A percentile compares a stretch with the other conserved stretches of the same genome.
Evolutionary conservation across 2,329 filamentous ascomycete species (phyloP).

Genomic region (Sporothrix euskadiensis): DNA sequence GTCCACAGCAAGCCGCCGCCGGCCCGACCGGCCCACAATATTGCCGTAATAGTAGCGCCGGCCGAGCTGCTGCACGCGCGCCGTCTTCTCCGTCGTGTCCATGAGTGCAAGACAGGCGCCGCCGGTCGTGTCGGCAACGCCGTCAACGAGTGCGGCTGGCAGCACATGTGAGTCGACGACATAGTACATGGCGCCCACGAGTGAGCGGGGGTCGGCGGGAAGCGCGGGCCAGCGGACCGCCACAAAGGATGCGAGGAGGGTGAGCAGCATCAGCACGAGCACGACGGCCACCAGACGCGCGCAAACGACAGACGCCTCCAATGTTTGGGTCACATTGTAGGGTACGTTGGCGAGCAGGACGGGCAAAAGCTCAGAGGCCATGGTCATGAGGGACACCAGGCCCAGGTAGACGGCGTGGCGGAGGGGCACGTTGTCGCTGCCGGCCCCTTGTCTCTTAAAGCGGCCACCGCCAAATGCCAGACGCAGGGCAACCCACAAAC

Average conservation of each 20-base stretch:
- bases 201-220: conserved; percentile 50
- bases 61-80: conserved; percentile 36
- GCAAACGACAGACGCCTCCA: conserved; percentile 45
- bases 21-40: conserved; percentile 35
- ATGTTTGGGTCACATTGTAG: conserved; percentile 47
- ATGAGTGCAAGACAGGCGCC: conserved; percentile 35
- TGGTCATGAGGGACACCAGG: conserved; percentile 45
- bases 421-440: not conserved
- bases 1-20: conserved; percentile 36
- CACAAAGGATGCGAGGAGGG: conserved; percentile 40
- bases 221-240: conserved; percentile 49
- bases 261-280: conserved; percentile 47
- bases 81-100: conserved; percentile 35
- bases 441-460: not conserved
- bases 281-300: conserved; percentile 44
- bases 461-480: conserved; percentile 15
- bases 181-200: conserved; percentile 51
- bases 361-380: conserved; percentile 54
- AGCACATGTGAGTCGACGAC: conserved; percentile 39
- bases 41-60: conserved; percentile 40
- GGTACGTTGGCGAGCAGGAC: conserved; percentile 52
- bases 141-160: conserved; percentile 35
- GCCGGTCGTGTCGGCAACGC: conserved; percentile 27
- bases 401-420: conserved; percentile 41
- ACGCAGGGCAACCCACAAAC: conserved; percentile 43